A percentile compares a stretch with the other conserved stretches of the same genome.
These are phyloP conservation scores for Coccomyxa subellipsoidea DNA, from an alignment of 163 green algal genomes.

Conservation along the genomic window DNA sequence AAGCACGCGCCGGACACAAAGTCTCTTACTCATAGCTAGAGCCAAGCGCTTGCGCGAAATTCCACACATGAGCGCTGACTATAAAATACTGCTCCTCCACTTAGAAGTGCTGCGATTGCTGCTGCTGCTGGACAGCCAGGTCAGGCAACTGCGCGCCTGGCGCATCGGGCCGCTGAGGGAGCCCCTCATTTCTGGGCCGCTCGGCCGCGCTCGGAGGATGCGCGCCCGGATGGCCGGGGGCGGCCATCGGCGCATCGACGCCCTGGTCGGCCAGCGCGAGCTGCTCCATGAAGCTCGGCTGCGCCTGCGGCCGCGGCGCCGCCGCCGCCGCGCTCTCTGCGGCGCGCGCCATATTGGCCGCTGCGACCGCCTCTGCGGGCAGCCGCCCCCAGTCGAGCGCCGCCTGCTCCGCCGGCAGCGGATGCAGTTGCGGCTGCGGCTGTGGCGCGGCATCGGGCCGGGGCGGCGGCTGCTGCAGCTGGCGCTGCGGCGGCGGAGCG, in stretches of 20 bases:
- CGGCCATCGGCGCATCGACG: not conserved
- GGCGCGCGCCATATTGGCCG: not conserved
- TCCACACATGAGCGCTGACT: not conserved
- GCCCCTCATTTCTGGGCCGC: not conserved
- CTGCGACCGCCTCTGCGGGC: not conserved
- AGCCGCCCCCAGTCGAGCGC: not conserved
- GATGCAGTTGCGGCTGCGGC: not conserved
- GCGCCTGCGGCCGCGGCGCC: not conserved
- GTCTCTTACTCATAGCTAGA: not conserved
- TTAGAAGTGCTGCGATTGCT: not conserved
- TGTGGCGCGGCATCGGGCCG: not conserved
- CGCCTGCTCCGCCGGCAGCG: not conserved
- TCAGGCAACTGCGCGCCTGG: not conserved
- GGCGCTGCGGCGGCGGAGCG: not conserved
- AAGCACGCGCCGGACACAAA: not conserved
- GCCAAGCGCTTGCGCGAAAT: not conserved
- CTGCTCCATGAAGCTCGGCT: not conserved
- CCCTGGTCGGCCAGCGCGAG: not conserved
- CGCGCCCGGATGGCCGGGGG: not conserved
- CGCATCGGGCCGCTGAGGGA: not conserved
- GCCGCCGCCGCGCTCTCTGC: not conserved
- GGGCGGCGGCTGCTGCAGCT: not conserved
- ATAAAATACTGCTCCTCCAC: not conserved
- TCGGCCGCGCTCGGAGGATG: not conserved
- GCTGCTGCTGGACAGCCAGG: not conserved